Conservation (phyloP, 176 grass and related monocot genomes). For the Poa annua region DNA sequence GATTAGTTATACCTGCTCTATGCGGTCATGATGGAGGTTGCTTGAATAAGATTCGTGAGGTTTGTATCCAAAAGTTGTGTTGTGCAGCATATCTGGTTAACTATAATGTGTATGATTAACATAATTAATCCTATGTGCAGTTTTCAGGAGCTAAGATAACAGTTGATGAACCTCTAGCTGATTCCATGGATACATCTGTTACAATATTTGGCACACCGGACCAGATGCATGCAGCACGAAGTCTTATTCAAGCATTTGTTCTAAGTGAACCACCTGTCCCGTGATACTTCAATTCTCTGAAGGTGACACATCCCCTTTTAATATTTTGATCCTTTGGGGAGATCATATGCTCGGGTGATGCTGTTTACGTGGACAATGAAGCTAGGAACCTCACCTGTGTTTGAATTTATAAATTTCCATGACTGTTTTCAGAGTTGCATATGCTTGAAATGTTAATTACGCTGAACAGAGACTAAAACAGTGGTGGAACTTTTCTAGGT, state of each 20-base stretch:
- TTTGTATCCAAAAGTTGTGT: constrained; percentile 43
- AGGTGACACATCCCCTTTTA: constrained; percentile 42
- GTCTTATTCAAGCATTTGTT: constrained; percentile 94
- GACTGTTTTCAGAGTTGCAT: constrained; percentile 30
- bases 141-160: constrained; percentile 96
- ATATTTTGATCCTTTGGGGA: constrained; percentile 22
- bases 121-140: constrained; percentile 58
- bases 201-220: constrained; percentile 79
- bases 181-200: constrained; percentile 69
- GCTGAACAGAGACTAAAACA: constrained; percentile 34
- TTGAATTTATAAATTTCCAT: constrained; percentile 36
- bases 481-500: constrained; percentile 25
- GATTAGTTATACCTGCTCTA: constrained; percentile 63
- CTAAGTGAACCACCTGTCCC: constrained; percentile 67
- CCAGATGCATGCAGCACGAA: constrained; percentile 86
- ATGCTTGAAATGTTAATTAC: constrained; percentile 40
- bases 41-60: constrained; percentile 80
- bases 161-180: constrained; percentile 66
- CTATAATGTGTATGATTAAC: constrained; percentile 12
- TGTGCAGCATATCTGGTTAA: constrained; percentile 5
- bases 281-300: constrained; percentile 41
- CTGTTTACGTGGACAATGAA: constrained; percentile 33
- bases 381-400: constrained; percentile 19
- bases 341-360: neutral
- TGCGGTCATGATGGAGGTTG: constrained; percentile 92